Evolutionary conservation across 2,329 filamentous ascomycete species (phyloP).

Genomic region (Trichoderma sp.): DNA sequence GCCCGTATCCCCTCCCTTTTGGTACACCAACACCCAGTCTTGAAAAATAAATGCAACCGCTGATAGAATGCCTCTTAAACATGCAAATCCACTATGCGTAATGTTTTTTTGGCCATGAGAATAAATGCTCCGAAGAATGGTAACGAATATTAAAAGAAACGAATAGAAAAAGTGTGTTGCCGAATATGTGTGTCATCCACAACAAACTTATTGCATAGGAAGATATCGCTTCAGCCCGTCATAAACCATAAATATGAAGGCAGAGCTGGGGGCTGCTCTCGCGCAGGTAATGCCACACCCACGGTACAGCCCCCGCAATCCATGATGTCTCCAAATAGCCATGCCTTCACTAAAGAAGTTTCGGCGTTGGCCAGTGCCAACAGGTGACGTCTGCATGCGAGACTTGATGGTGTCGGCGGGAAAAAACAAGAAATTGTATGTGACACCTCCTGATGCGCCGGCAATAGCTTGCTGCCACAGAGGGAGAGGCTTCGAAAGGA

Average conservation of each 20-base stretch:
- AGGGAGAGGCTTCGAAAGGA: slow-evolving; percentile 62
- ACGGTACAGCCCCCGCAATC: slow-evolving; percentile 83
- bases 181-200: background rate
- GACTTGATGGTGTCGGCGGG: slow-evolving; percentile 98
- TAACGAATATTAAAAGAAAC: slow-evolving; percentile 25
- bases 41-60: background rate
- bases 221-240: slow-evolving; percentile 79
- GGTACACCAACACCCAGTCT: background rate
- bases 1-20: slow-evolving; percentile 4
- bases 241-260: slow-evolving; percentile 95
- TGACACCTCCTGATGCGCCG: slow-evolving; percentile 85
- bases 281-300: slow-evolving; percentile 93
- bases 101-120: background rate
- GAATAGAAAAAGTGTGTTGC: background rate
- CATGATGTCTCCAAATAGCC: slow-evolving; percentile 79
- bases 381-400: slow-evolving; percentile 87
- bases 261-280: slow-evolving; percentile 90
- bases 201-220: slow-evolving; percentile 46
- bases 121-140: slow-evolving; percentile 25
- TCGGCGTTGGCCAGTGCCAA: slow-evolving; percentile 60
- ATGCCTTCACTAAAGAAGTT: slow-evolving; percentile 74
- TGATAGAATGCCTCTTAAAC: background rate
- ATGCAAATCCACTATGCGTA: background rate
- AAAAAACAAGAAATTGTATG: slow-evolving; percentile 97
- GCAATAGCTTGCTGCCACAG: slow-evolving; percentile 86